Evolutionary conservation across 106 monocot genomes (phyloP).

Genomic region (Triglochin maritima): DNA sequence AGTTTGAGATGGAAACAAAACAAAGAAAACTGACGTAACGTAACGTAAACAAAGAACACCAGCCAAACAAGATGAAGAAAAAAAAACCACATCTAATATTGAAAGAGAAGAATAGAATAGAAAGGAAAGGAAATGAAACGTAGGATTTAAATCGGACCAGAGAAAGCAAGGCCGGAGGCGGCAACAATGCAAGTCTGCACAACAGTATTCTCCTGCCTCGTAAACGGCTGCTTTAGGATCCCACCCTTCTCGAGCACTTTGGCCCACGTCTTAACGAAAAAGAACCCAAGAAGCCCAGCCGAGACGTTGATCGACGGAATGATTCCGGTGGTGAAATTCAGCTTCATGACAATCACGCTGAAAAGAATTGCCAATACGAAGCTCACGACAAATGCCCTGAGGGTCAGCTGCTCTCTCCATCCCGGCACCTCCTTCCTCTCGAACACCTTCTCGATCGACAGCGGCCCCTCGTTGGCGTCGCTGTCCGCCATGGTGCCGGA

Average conservation of each 20-base stretch:
- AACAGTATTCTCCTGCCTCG: constrained; percentile 91
- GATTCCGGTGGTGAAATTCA: constrained; percentile 53
- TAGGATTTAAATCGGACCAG: constrained; percentile 17
- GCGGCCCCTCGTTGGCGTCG: constrained; percentile 10
- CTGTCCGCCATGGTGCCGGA: not conserved
- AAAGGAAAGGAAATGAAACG: not conserved
- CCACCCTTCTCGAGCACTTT: constrained; percentile 41
- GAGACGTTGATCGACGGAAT: constrained; percentile 66
- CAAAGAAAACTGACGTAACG: too few species aligned
- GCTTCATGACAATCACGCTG: constrained; percentile 59
- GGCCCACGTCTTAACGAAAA: constrained; percentile 63
- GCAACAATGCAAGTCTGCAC: constrained; percentile 92
- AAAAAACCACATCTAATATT: not conserved
- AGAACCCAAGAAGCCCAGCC: constrained; percentile 56
- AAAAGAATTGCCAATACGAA: constrained; percentile 29
- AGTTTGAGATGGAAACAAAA: too few species aligned
- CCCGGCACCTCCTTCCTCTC: constrained; percentile 26
- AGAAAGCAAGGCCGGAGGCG: constrained; percentile 51
- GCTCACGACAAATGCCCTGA: constrained; percentile 31
- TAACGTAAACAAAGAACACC: too few species aligned
- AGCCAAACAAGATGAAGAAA: too few species aligned
- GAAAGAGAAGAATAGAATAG: not conserved
- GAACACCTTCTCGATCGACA: constrained; percentile 46
- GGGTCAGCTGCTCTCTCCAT: constrained; percentile 36
- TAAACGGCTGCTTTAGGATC: constrained; percentile 58